Evolutionary conservation across 176 grass and related monocot genomes (phyloP).

Genomic region (Lolium rigidum): DNA sequence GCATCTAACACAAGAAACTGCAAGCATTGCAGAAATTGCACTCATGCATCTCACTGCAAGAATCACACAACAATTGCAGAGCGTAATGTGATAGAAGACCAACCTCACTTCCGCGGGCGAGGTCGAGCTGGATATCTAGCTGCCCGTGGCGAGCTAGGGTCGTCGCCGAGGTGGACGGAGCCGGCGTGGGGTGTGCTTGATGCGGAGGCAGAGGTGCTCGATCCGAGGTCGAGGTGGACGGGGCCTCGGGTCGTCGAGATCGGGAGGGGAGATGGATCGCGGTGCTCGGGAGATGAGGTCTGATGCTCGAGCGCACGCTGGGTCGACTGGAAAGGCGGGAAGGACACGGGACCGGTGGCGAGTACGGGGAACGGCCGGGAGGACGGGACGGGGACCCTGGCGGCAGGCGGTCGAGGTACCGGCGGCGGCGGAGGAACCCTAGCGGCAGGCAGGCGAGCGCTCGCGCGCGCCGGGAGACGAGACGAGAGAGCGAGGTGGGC

Average conservation of each 20-base stretch:
- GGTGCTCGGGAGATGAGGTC: background rate
- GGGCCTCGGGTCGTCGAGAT: background rate
- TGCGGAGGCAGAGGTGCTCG: background rate
- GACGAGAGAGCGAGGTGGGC: background rate
- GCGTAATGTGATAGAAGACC: background rate
- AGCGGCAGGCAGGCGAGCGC: background rate
- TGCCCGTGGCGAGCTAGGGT: background rate
- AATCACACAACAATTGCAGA: background rate
- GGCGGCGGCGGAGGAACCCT: background rate
- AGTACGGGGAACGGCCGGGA: background rate
- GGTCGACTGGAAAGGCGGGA: background rate
- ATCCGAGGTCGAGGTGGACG: background rate
- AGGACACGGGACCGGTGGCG: background rate
- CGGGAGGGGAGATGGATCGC: background rate
- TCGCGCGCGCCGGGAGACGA: background rate
- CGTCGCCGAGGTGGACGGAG: background rate
- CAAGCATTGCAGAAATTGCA: background rate
- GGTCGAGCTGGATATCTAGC: background rate
- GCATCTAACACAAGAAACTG: constrained; percentile 11
- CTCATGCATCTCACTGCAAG: background rate
- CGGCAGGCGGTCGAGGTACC: background rate
- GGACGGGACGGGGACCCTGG: background rate
- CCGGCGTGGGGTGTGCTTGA: background rate
- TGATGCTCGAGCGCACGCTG: background rate
- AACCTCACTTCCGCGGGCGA: background rate